Evolutionary conservation across 192 early-diverging fungal genomes (phyloP), one percentile per base, ranked within the genome.

Genomic region (Rhizoclosmatium sp.): DNA sequence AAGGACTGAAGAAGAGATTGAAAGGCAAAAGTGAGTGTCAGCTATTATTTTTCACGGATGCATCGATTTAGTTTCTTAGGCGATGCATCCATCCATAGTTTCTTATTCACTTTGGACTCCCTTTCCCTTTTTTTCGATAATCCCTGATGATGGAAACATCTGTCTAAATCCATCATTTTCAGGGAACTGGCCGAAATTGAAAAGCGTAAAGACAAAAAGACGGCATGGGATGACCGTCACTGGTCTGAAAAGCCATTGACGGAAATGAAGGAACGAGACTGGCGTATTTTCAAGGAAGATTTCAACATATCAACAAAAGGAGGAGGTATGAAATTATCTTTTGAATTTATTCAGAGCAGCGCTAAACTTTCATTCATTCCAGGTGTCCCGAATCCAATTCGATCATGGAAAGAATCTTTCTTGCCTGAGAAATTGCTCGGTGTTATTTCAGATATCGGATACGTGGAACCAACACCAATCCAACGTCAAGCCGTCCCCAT

Each of bases 221-320:
- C 83, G 16, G 91, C 88, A 47, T 94, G 91, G 87, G 96, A 98
- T 71, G 95, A 96, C 83, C 89, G 97, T 23, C 97, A 99, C 82
- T 99, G 98, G 98, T 85, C 90, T 31, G 94, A 96, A 44, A 99
- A 99, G 78, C 89, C 92, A 12, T 84, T 99, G 77, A 75, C 75
- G 5, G 92, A 98, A 65, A 99, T 99, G 98, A 89, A 86, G 62
- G 96, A 98, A 82, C 89, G 98, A 76, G 98, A 99, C 77, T 99
- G 98, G 98, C 93, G 98, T 83, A 99, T 99, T 69, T 98, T 99
- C 85, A 97, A 96, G 73, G 98, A 99, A 83, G 98, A 99, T 79
- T 98, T 93, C 83, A 95, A 93, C 79, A 99, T 99, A 62, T 85
- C 96, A 3, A 95, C 93, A 79, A 97, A 98, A 86, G 98, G 94